Percentiles rank a stretch among this genome's conserved stretches.
phyloP scores from a whole-genome alignment of 768 basidiomycete species.

The Coprinopsis strossmayeri region DNA sequence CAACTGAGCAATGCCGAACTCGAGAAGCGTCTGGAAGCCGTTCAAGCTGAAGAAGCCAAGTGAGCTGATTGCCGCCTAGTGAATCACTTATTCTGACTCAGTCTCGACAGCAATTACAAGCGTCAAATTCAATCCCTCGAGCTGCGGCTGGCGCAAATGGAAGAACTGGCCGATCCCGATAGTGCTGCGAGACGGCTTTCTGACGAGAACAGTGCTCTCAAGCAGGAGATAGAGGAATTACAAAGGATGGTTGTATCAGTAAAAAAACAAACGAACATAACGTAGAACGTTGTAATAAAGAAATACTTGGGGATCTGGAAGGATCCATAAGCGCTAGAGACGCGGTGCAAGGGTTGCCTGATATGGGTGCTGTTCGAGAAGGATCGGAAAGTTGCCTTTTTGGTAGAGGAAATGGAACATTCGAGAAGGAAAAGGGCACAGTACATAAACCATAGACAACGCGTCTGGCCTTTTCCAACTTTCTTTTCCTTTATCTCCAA shows the following conservation, averaged over 20 bases:
- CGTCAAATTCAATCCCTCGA: constrained; percentile 60
- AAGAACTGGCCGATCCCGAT: constrained; percentile 34
- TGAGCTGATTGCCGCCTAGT: too few relatives aligned
- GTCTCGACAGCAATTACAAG: constrained; percentile 38
- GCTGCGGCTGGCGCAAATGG: constrained; percentile 42
- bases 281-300: neutral
- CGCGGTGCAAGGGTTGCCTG: constrained; percentile 5
- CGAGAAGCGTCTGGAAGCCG: constrained; percentile 48
- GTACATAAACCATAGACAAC: constrained; percentile 29
- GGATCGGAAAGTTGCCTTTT: constrained; percentile 44
- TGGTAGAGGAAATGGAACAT: constrained; percentile 29
- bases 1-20: constrained; percentile 58
- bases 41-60: too few relatives aligned
- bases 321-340: neutral
- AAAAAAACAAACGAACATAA: constrained; percentile 48
- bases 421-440: constrained; percentile 31
- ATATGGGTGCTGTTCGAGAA: constrained; percentile 31
- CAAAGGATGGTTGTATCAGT: constrained; percentile 68
- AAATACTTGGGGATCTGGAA: neutral
- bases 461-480: constrained; percentile 17
- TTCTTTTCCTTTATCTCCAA: constrained; percentile 18
- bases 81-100: too few relatives aligned
- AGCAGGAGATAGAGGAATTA: constrained; percentile 50
- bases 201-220: constrained; percentile 47
- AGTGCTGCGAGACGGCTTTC: constrained; percentile 49